Conservation (phyloP, 129 eudicot species). For the Pulicaria dysenterica region DNA sequence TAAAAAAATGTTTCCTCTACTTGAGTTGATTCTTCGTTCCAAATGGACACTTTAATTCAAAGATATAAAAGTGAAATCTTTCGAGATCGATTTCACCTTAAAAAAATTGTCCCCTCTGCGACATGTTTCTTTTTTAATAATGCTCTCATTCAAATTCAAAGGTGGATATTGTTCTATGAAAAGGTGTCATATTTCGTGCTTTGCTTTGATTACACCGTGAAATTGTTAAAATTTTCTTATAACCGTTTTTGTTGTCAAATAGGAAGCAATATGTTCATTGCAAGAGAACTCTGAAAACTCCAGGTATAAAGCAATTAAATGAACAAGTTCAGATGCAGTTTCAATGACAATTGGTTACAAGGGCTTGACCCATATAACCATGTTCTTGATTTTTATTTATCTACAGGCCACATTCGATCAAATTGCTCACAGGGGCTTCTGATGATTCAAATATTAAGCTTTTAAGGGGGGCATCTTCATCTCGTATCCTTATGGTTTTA, state of each 20-base stretch:
- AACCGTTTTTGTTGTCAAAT: constrained; percentile 34
- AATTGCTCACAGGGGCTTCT: constrained; percentile 67
- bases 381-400: constrained; percentile 11
- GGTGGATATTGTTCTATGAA: neutral
- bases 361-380: neutral
- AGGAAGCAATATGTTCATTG: constrained; percentile 39
- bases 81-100: neutral
- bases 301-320: constrained; percentile 42
- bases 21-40: neutral
- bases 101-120: neutral
- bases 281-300: constrained; percentile 45
- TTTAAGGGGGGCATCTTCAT: constrained; percentile 59
- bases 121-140: neutral
- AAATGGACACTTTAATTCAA: neutral
- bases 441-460: constrained; percentile 85
- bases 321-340: constrained; percentile 16
- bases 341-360: neutral
- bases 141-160: neutral
- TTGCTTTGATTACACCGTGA: neutral
- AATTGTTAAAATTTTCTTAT: neutral
- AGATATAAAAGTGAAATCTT: neutral
- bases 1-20: neutral
- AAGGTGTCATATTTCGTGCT: neutral
- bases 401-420: constrained; percentile 69
- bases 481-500: constrained; percentile 77